phyloP scores from a whole-genome alignment of 2,329 filamentous ascomycete genomes.

The Botrytis paeoniae region DNA sequence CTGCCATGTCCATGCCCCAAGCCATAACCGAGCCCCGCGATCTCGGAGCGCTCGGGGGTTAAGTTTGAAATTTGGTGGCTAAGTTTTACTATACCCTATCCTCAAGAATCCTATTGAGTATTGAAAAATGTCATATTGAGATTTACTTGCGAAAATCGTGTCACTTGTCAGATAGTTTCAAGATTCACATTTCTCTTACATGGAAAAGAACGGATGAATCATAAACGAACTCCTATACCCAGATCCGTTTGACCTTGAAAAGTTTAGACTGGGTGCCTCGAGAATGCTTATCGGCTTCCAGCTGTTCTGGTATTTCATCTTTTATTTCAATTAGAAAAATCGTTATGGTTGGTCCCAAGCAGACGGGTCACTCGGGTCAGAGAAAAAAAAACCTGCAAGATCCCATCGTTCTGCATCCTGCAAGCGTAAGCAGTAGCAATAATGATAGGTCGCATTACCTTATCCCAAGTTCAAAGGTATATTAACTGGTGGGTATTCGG shows the following conservation, averaged over 20 bases:
- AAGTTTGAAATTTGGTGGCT: neutral
- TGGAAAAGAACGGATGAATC: neutral
- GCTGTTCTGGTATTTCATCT: neutral
- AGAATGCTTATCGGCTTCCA: neutral
- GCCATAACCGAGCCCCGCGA: neutral
- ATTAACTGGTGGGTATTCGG: slow-evolving; percentile 13
- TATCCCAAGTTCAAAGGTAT: slow-evolving; percentile 5
- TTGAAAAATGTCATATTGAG: neutral
- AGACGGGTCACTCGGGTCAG: slow-evolving; percentile 18
- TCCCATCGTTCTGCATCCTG: slow-evolving; percentile 18
- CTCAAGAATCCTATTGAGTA: neutral
- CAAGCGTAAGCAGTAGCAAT: slow-evolving; percentile 10
- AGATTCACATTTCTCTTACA: neutral
- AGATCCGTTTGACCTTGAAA: neutral
- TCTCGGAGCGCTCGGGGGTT: neutral
- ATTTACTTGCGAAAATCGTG: neutral
- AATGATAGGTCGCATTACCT: slow-evolving; percentile 13
- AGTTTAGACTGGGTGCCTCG: neutral
- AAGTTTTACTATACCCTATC: neutral
- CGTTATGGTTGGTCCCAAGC: slow-evolving; percentile 18
- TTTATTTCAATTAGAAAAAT: neutral
- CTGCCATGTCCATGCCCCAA: neutral
- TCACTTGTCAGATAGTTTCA: slow-evolving; percentile 7
- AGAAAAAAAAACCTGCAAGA: slow-evolving; percentile 7
- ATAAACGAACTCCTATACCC: neutral